Conservation (phyloP, 176 grass and related monocot species). For the Coix lacrymajobi region DNA sequence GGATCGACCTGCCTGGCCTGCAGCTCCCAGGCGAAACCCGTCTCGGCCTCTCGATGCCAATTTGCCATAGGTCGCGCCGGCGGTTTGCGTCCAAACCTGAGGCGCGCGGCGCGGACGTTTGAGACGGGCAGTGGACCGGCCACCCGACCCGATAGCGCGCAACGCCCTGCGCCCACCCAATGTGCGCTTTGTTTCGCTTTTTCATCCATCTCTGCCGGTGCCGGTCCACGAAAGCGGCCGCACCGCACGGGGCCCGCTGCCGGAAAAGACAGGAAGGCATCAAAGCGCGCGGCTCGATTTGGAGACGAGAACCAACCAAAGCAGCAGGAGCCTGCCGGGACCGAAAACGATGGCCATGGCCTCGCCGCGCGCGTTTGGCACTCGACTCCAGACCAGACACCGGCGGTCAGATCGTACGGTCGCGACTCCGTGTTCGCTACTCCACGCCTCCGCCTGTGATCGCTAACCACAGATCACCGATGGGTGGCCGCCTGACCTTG, state of each 20-base stretch:
- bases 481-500: neutral
- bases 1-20: too few relatives aligned
- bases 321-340: neutral
- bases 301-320: neutral
- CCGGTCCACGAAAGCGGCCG: constrained; percentile 2
- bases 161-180: neutral
- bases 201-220: neutral
- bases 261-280: neutral
- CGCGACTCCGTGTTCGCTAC: neutral
- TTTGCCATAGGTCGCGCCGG: neutral
- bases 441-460: neutral
- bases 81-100: neutral
- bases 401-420: neutral
- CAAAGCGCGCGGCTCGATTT: neutral
- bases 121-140: neutral
- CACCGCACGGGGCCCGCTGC: neutral
- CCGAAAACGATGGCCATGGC: neutral
- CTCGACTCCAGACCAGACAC: neutral
- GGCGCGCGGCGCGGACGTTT: neutral
- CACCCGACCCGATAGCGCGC: neutral
- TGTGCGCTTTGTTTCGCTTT: neutral
- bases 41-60: neutral
- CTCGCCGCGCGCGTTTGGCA: neutral
- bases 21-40: too few relatives aligned
- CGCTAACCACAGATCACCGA: neutral